These are phyloP conservation scores for Penicillium digitatum DNA, from an alignment of 2,329 filamentous ascomycete species.

Conservation along the genomic window DNA sequence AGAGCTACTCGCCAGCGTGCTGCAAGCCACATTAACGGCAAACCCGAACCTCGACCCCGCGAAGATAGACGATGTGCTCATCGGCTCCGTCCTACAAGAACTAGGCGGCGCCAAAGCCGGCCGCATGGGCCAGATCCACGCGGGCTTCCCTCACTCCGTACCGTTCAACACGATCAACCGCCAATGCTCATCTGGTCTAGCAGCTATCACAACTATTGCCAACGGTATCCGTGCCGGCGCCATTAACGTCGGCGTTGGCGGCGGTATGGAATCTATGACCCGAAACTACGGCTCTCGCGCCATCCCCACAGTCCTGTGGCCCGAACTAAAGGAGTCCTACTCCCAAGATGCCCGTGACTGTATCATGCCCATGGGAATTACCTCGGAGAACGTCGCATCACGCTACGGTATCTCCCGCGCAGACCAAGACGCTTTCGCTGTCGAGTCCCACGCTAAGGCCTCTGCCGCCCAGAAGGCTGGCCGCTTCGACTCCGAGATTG, in stretches of 20 bases:
- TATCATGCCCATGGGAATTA: constrained; percentile 91
- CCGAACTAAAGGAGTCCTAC: constrained; percentile 60
- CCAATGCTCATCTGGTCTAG: constrained; percentile 74
- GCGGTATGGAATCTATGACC: constrained; percentile 96
- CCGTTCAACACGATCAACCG: constrained; percentile 84
- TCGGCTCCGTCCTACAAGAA: constrained; percentile 86
- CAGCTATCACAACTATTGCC: constrained; percentile 70
- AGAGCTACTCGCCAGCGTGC: constrained; percentile 66
- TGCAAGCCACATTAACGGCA: constrained; percentile 65
- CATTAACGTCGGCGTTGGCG: constrained; percentile 72
- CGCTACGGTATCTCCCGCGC: constrained; percentile 68
- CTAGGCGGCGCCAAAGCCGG: constrained; percentile 87
- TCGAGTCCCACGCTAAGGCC: constrained; percentile 68
- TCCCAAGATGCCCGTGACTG: constrained; percentile 74
- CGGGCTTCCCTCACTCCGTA: constrained; percentile 68
- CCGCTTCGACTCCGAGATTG: constrained; percentile 72
- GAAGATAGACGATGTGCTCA: constrained; percentile 72
- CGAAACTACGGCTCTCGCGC: constrained; percentile 79
- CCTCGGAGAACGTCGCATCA: constrained; percentile 79
- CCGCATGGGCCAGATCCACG: constrained; percentile 84
- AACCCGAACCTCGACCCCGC: constrained; percentile 69
- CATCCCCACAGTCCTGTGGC: constrained; percentile 81
- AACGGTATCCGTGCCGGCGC: constrained; percentile 70
- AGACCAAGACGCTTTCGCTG: constrained; percentile 82
- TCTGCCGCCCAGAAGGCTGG: constrained; percentile 65